phyloP scores from a whole-genome alignment of 2,329 filamentous ascomycete genomes.

The Diaporthe humulicola region DNA sequence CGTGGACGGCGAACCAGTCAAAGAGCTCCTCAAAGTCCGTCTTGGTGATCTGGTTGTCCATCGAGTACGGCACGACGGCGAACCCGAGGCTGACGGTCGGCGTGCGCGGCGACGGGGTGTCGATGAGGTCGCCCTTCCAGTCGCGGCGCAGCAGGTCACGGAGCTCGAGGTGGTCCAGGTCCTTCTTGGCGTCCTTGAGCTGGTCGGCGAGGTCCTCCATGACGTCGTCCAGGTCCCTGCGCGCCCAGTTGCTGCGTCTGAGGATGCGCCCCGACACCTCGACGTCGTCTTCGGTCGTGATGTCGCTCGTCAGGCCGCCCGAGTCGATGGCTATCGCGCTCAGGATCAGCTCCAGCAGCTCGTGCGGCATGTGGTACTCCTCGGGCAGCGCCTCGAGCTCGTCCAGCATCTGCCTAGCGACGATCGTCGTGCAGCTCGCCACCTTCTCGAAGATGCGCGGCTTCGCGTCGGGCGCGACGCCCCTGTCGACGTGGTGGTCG shows the following conservation, averaged over 20 bases:
- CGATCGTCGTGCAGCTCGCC: slow-evolving; percentile 59
- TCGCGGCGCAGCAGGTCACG: slow-evolving; percentile 60
- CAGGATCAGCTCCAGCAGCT: slow-evolving; percentile 61
- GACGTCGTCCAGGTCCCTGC: slow-evolving; percentile 53
- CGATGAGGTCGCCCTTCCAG: slow-evolving; percentile 62
- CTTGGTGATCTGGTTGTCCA: slow-evolving; percentile 59
- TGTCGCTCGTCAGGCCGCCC: slow-evolving; percentile 52
- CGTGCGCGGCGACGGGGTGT: slow-evolving; percentile 57
- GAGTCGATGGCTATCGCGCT: slow-evolving; percentile 62
- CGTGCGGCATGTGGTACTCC: slow-evolving; percentile 62
- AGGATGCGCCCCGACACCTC: slow-evolving; percentile 54
- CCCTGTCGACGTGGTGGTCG: slow-evolving; percentile 60
- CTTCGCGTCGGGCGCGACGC: slow-evolving; percentile 54
- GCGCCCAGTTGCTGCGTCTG: slow-evolving; percentile 56
- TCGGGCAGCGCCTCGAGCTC: slow-evolving; percentile 57
- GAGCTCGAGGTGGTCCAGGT: slow-evolving; percentile 55
- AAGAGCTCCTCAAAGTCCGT: slow-evolving; percentile 61
- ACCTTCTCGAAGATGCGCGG: slow-evolving; percentile 59
- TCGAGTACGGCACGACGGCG: slow-evolving; percentile 58
- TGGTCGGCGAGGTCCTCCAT: slow-evolving; percentile 57
- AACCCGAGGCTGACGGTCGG: slow-evolving; percentile 61
- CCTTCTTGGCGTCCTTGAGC: slow-evolving; percentile 56
- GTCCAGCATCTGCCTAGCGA: slow-evolving; percentile 60
- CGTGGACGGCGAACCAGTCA: slow-evolving; percentile 62
- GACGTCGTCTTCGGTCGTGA: slow-evolving; percentile 53